Evolutionary conservation across 106 monocot genomes (phyloP).

Genomic region (Platanthera zijinensis): DNA sequence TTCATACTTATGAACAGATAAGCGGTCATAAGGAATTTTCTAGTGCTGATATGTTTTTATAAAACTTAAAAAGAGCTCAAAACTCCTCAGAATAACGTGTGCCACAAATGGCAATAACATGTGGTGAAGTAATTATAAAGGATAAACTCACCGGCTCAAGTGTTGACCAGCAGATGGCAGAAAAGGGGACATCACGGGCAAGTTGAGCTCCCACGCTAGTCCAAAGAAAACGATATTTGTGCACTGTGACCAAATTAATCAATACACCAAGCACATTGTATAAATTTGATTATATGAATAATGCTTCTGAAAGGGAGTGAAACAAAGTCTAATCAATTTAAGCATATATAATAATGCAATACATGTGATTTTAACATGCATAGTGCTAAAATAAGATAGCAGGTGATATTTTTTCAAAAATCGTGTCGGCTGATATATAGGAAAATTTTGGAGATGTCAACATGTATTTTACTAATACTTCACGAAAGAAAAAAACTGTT

Average conservation of each 20-base stretch:
- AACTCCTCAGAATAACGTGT: not conserved
- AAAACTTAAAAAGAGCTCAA: not conserved
- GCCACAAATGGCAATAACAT: not conserved
- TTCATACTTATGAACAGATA: not conserved
- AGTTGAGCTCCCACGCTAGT: slow-evolving; percentile 93
- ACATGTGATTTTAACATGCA: too few species aligned
- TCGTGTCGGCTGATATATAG: too few species aligned
- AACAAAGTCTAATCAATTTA: too few species aligned
- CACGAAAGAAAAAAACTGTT: too few species aligned
- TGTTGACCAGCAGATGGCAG: slow-evolving; percentile 92
- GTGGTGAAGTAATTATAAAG: not conserved
- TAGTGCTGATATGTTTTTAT: not conserved
- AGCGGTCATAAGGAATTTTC: not conserved
- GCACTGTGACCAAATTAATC: slow-evolving; percentile 25
- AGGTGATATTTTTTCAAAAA: too few species aligned
- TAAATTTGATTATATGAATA: not conserved
- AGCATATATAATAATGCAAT: too few species aligned
- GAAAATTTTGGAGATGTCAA: too few species aligned
- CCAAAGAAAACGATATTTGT: slow-evolving; percentile 71
- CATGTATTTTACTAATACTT: too few species aligned
- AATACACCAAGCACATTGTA: not conserved
- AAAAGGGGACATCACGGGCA: slow-evolving; percentile 93
- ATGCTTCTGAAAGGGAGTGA: too few species aligned
- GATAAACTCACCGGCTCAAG: slow-evolving; percentile 69
- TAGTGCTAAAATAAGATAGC: too few species aligned